A percentile compares a stretch with the other conserved stretches of the same genome.
Conservation (phyloP, 768 basidiomycete genomes). For the Termitomyces sp. region DNA sequence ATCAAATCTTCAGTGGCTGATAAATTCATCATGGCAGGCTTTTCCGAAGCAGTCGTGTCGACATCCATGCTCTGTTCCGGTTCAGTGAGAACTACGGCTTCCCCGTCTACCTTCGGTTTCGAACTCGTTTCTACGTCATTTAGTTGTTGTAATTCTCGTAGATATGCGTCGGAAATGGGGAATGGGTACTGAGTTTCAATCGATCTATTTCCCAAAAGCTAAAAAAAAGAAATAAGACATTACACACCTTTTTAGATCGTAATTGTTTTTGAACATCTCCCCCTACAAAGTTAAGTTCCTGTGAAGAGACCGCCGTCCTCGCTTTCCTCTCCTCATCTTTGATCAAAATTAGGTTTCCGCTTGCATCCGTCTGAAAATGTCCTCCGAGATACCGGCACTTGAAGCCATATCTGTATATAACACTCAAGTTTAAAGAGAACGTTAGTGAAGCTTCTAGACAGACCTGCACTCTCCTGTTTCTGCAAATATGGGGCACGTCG, state of each 20-base stretch:
- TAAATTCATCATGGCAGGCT: background rate
- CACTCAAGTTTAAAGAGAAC: background rate
- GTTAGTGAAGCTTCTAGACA: constrained; percentile 1
- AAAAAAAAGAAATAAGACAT: constrained; percentile 3
- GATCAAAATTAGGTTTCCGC: constrained; percentile 38
- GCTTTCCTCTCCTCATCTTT: constrained; percentile 59
- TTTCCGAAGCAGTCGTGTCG: background rate
- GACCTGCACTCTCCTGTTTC: constrained; percentile 71
- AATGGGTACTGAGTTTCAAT: constrained; percentile 47
- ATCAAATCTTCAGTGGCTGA: constrained; percentile 16
- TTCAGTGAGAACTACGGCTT: constrained; percentile 29
- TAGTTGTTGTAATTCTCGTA: constrained; percentile 41
- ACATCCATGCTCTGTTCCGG: constrained; percentile 35
- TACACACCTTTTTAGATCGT: constrained; percentile 58
- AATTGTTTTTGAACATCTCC: constrained; percentile 54
- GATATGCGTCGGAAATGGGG: constrained; percentile 60
- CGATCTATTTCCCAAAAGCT: background rate
- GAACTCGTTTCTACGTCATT: constrained; percentile 24
- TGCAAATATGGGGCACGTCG: constrained; percentile 61
- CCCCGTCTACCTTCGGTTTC: constrained; percentile 17
- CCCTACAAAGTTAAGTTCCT: constrained; percentile 70
- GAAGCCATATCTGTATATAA: constrained; percentile 57
- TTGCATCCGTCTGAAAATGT: constrained; percentile 52
- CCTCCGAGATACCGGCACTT: constrained; percentile 89
- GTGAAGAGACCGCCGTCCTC: constrained; percentile 35